Base-by-base conservation (phyloP, 768 basidiomycete species). In the Clitopilus passeckerianus region DNA sequence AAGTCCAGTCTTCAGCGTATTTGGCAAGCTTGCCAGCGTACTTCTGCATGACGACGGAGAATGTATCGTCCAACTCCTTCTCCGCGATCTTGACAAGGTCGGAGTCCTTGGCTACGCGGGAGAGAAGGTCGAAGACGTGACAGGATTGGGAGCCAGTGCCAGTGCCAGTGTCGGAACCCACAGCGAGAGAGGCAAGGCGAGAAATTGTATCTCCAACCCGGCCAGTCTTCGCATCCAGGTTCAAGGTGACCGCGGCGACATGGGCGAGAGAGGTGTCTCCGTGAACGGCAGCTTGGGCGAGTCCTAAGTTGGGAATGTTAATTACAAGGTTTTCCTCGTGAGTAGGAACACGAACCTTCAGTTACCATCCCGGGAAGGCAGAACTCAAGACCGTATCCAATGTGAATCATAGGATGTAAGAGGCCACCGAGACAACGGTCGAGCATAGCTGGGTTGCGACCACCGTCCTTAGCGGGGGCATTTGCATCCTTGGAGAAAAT, bases 331-430 rank as follows among this genome's bases (percentile, higher is more conserved):
- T 30, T 30, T 22, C n/a, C n/a, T 37, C 20, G 9, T 10, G 4
- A 7, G 30, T 10, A 41, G 22, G 24, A 16, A 5, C 4, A 30
- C 62, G 14, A 57, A 86, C 88, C 89, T 75, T 90, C 87, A 2
- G 82, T 82, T 2, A 83, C 70, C 59, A 88, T 72, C 1, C 87
- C 89, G 2, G 82, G 78, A 30, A 86, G 63, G 14, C 68, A 73
- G 61, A 89, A 89, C 68, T 90, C 89, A 2, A 80, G 70, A 1
- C 86, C 88, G 70, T 84, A 86, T 22, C 85, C 87, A 1, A 73
- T 64, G 64, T 90, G 87, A 53, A 90, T 89, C 54, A 88, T 60
- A 0, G 89, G 86, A 66, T 91, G 89, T 4, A 89, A 14, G 1
- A 87, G 65, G 2, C 85, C 86, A 0, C 76, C 75, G 2, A 86